phyloP scores from a whole-genome alignment of 2,329 filamentous ascomycete genomes.

The Hypoxylon sp. region DNA sequence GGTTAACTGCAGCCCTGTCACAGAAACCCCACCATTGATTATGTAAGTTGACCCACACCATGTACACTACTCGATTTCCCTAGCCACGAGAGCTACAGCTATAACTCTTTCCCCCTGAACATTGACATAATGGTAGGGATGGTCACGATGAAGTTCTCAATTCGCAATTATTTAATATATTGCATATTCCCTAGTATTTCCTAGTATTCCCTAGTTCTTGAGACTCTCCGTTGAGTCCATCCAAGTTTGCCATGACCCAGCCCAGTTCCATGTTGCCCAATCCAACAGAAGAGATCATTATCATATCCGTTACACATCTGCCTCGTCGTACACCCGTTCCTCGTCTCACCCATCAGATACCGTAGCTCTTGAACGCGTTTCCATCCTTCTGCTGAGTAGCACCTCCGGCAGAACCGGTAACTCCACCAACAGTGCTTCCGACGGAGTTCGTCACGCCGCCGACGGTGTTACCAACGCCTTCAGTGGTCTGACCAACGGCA shows the following conservation, averaged over 20 bases:
- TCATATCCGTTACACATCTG: conserved; percentile 5
- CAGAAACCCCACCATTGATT: conserved; percentile 7
- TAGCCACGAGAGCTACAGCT: background rate
- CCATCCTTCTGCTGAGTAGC: conserved; percentile 34
- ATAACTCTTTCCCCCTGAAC: background rate
- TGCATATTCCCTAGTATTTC: background rate
- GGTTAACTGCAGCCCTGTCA: background rate
- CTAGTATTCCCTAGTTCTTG: too few species aligned
- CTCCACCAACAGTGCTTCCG: conserved; percentile 45
- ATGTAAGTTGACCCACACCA: background rate
- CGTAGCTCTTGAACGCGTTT: conserved; percentile 48
- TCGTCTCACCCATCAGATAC: conserved; percentile 28
- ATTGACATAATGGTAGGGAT: background rate
- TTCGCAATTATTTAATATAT: background rate
- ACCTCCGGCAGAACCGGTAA: conserved; percentile 42
- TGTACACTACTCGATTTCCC: too few species aligned
- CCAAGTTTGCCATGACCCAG: background rate
- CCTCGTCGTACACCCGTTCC: background rate
- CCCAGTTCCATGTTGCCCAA: background rate
- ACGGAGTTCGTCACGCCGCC: conserved; percentile 46
- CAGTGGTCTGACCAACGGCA: conserved; percentile 50
- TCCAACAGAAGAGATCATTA: background rate
- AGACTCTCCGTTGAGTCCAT: background rate
- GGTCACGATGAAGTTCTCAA: background rate
- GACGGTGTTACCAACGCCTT: conserved; percentile 48